phyloP scores from a whole-genome alignment of 2,329 filamentous ascomycete genomes.

The Colletotrichum euphorbiae region DNA sequence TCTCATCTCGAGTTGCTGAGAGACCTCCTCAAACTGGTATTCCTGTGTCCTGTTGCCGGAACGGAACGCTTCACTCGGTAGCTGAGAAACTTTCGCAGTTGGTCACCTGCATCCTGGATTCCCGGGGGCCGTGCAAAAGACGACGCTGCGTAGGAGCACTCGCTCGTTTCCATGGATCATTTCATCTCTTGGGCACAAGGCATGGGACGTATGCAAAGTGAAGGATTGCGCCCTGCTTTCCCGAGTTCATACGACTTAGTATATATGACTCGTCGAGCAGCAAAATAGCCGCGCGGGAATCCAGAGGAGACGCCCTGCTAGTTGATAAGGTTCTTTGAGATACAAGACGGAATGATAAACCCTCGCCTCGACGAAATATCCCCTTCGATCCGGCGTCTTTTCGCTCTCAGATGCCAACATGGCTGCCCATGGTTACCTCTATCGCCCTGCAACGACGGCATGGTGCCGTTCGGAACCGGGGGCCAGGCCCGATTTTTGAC shows the following conservation, averaged over 20 bases:
- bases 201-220: background rate
- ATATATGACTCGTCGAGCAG: background rate
- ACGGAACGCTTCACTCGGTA: no score
- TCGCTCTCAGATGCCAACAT: conserved; percentile 1
- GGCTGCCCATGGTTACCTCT: background rate
- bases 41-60: no score
- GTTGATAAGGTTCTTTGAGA: background rate
- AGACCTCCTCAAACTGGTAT: no score
- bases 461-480: background rate
- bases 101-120: no score
- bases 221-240: background rate
- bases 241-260: background rate
- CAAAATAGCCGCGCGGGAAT: background rate
- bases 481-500: no score
- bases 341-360: no score
- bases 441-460: background rate
- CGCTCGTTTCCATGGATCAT: background rate
- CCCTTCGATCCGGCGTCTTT: background rate
- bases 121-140: no score
- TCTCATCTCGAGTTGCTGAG: no score
- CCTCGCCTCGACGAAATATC: no score
- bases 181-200: background rate
- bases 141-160: no score
- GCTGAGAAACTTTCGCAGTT: no score
- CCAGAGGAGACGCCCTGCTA: no score